Evolutionary conservation across 1,284 basidiomycete genomes (phyloP).

Genomic region (Papiliotrema laurentii): DNA sequence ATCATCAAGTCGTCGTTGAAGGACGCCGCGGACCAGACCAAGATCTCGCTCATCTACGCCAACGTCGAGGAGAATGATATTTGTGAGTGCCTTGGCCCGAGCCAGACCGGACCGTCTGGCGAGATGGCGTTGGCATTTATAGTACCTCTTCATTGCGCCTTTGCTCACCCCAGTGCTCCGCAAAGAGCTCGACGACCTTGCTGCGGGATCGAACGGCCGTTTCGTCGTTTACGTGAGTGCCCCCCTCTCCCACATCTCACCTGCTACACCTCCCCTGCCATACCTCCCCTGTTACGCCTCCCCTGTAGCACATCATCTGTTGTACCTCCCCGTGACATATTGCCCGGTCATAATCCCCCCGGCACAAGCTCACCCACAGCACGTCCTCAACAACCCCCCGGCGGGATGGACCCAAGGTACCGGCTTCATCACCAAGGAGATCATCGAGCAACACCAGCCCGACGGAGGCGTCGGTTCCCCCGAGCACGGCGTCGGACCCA

Average conservation of each 20-base stretch:
- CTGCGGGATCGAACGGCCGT: conserved; percentile 54
- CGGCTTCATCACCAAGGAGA: conserved; percentile 92
- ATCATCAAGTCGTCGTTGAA: conserved; percentile 81
- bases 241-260: neutral
- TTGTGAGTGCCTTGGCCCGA: conserved; percentile 34
- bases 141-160: too few species aligned
- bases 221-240: conserved; percentile 65
- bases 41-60: conserved; percentile 84
- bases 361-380: conserved; percentile 42
- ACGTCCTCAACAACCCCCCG: conserved; percentile 92
- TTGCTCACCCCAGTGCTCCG: conserved; percentile 76
- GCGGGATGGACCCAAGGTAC: conserved; percentile 77
- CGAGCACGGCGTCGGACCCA: conserved; percentile 57
- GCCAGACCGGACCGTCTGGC: too few species aligned
- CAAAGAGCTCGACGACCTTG: conserved; percentile 70
- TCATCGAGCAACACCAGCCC: conserved; percentile 68
- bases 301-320: too few species aligned
- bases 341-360: neutral
- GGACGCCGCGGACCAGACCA: conserved; percentile 77
- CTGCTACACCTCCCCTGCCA: neutral
- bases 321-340: too few species aligned
- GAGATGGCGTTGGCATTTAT: too few species aligned
- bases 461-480: conserved; percentile 48
- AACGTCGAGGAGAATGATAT: conserved; percentile 88
- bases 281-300: neutral